A percentile compares a stretch with the other conserved stretches of the same genome.
Evolutionary conservation across 2,329 filamentous ascomycete genomes (phyloP).

Genomic region (Thyridium curvatum): DNA sequence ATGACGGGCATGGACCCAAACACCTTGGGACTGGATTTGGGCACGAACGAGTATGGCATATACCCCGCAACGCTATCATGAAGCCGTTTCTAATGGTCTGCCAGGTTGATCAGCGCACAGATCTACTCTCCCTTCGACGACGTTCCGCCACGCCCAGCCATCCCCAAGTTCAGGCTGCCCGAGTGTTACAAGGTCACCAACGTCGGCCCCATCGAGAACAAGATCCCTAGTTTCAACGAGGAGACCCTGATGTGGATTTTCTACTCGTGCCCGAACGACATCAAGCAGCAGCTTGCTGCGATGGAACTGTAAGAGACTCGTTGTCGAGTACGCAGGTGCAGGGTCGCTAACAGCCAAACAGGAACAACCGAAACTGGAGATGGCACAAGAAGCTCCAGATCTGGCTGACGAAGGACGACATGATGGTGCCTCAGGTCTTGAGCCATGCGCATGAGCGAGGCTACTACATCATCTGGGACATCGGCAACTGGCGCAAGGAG

Average conservation of each 20-base stretch:
- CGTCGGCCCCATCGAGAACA: slow-evolving; percentile 57
- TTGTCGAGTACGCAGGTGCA: background rate
- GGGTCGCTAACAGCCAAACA: slow-evolving; percentile 16
- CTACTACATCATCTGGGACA: slow-evolving; percentile 62
- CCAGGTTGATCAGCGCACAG: slow-evolving; percentile 50
- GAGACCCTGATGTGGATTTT: slow-evolving; percentile 66
- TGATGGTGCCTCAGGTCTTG: slow-evolving; percentile 55
- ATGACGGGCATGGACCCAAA: slow-evolving; percentile 54
- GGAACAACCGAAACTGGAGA: slow-evolving; percentile 59
- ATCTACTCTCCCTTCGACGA: slow-evolving; percentile 58
- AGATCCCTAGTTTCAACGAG: slow-evolving; percentile 61
- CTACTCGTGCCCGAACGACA: slow-evolving; percentile 57
- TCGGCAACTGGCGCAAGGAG: slow-evolving; percentile 55
- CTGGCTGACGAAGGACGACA: slow-evolving; percentile 63
- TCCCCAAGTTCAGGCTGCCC: slow-evolving; percentile 52
- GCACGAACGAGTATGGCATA: slow-evolving; percentile 46
- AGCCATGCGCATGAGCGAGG: slow-evolving; percentile 55
- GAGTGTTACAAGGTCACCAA: slow-evolving; percentile 64
- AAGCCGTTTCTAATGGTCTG: background rate
- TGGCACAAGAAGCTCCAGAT: slow-evolving; percentile 63
- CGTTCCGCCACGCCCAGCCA: slow-evolving; percentile 48
- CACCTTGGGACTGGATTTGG: slow-evolving; percentile 51
- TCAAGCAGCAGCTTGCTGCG: slow-evolving; percentile 58
- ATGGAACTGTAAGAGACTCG: slow-evolving; percentile 48
- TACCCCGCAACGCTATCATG: background rate